Evolutionary conservation across 768 basidiomycete species (phyloP), one percentile per base, ranked within the genome.

Genomic region (Antrodiella citrinella): DNA sequence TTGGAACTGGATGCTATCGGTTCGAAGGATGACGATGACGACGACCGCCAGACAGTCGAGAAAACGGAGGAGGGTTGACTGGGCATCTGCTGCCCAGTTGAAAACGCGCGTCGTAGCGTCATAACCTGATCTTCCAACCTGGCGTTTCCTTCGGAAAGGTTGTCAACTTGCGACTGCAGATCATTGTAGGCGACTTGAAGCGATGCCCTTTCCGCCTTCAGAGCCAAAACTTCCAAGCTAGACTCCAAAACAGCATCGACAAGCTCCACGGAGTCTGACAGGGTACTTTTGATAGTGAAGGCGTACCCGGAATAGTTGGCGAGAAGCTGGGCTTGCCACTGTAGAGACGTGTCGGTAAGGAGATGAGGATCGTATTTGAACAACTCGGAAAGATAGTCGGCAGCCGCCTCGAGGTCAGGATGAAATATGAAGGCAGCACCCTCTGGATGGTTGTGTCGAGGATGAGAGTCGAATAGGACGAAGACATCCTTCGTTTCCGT

Each of bases 241-340:
- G 77, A 72, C 23, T 77, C 73, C 25, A 80, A 53, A 12, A 80
- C 53, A 2, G 70, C 59, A 22, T 68, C 59, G 13, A 65, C 63
- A 49, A 65, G 54, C 4, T 57, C 55, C 3, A 53, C 47, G 21
- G 61, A 39, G 13, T 63, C 62, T 15, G 48, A 22, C 38, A 53
- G 51, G 35, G 46, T 48, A 20, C 59, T 53, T 18, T 59, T 66
- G 1, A 75, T 67, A 11, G 74, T 60, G 54, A 81, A 74, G 45
- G 80, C 62, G 50, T 85, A 77, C 0, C 76, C 81, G 0, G 80
- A 82, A 55, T 72, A 83, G 47, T 82, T 72, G 2, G 70, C 65
- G 20, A 86, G 70, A 2, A 84, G 72, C 51, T 83, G 80, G 0
- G 80, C 76, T 55, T 86, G 77, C 82, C 83, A 86, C 54, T 76